Percentiles rank a stretch among this genome's conserved stretches.
Conservation (phyloP, 2,329 filamentous ascomycete genomes). For the Hymenoscyphus salicellus region DNA sequence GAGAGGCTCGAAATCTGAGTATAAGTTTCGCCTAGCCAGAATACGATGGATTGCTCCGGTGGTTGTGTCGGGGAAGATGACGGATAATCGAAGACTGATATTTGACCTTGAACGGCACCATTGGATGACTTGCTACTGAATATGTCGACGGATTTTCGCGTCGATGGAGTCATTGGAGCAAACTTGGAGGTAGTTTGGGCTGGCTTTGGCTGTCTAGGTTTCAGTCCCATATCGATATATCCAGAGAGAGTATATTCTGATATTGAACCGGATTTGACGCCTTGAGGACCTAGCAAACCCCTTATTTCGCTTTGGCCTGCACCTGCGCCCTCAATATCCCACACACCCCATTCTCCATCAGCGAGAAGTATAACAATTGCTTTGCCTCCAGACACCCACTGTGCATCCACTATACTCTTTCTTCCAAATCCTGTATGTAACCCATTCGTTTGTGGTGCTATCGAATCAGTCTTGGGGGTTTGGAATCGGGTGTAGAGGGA, state of each 20-base stretch:
- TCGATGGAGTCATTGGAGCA: conserved; percentile 63
- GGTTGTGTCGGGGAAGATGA: conserved; percentile 26
- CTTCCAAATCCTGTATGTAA: conserved; percentile 47
- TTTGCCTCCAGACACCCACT: conserved; percentile 59
- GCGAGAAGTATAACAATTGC: conserved; percentile 57
- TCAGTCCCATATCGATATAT: conserved; percentile 55
- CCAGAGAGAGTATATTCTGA: conserved; percentile 58
- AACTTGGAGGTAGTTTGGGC: conserved; percentile 47
- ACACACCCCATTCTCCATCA: conserved; percentile 66
- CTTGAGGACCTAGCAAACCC: conserved; percentile 40
- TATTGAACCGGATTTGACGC: conserved; percentile 52
- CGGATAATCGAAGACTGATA: conserved; percentile 33
- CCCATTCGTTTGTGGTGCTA: conserved; percentile 46
- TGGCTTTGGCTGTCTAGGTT: conserved; percentile 23
- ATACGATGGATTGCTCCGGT: conserved; percentile 35
- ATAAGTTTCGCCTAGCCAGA: conserved; percentile 36
- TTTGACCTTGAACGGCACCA: conserved; percentile 26
- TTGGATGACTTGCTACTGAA: conserved; percentile 25
- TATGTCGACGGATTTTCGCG: conserved; percentile 40
- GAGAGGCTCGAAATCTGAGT: conserved; percentile 34
- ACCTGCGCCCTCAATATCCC: conserved; percentile 61
- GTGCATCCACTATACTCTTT: conserved; percentile 60
- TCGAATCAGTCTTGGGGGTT: conserved; percentile 23
- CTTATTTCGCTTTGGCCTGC: conserved; percentile 48
- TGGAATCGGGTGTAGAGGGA: conserved; percentile 51